Evolutionary conservation across 768 basidiomycete species (phyloP), one percentile per base, ranked within the genome.

Genomic region (Obba rivulosa): DNA sequence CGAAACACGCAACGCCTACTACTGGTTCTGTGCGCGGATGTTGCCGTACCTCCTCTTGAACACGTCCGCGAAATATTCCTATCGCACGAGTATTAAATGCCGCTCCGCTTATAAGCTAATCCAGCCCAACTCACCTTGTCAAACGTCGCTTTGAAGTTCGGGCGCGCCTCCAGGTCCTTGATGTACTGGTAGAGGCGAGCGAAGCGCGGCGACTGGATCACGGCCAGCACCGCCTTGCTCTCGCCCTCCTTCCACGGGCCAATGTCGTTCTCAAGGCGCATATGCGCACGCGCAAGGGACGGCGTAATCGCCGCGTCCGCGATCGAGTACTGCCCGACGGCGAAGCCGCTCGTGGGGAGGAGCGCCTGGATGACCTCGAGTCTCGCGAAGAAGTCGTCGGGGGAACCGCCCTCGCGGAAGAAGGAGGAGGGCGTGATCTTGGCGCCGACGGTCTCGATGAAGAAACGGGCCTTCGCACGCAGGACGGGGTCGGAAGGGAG

Each of bases 301-400:
- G 85, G 81, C 3, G 74, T 66, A 21, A 84, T 59, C 0, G 80
- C 76, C 5, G 78, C 75, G 54, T 86, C 85, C 11, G 83, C 85
- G 44, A 78, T 75, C n/a, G 74, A 79, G 61, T 72, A 85, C 20
- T 66, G 59, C 2, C 69, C 70, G 11, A 68, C 40, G 1, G 59
- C 79, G 40, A 68, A 80, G 31, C 75, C 76, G 36, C 71, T 66
- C 5, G 60, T 54, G 0, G 79, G 76, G 25, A 87, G 68, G 21
- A 78, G 65, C 3, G 52, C 55, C 60, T 85, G 82, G 25, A 80
- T 55, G 23, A 62, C 62, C 43, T 80, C 75, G 37, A 81, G 57
- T 0, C 66, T 77, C 9, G 54, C 52, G 20, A 76, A 57, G 39
- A 82, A 47, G 1, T 65, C 65, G 10, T 72, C 72, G 13, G 72